Base-by-base conservation (phyloP, 495 filamentous ascomycete genomes). In the Bacidia gigantensis region DNA sequence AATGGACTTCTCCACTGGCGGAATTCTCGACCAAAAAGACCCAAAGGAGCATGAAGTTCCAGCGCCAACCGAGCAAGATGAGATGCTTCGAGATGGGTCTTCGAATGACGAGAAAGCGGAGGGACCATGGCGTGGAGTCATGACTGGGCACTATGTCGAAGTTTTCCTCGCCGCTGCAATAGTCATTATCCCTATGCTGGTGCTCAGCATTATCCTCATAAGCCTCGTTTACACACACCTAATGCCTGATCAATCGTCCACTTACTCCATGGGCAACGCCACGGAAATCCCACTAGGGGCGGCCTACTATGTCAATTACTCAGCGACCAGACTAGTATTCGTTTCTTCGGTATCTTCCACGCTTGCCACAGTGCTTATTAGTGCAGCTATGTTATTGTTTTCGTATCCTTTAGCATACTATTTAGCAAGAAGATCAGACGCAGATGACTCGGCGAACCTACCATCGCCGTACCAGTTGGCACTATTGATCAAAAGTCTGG, bases 231-330 rank as follows among this genome's bases (percentile, higher is more conserved):
- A 35, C 47, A 35, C 12, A 20, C 26, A 50, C 32, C 26, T 7
- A 23, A 50, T 50, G 47, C 26, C 12, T 35, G 29, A 50, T 26
- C 17, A 50, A n/a, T 18, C 22, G 5, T 50, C 47, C 24, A 35
- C 47, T 14, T 35, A 35, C 26, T 50, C 47, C 14, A 35, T 21
- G 17, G 47, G 20, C 10, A 38, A 18, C 32, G 5, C 18, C 26
- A 35, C 24, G 5, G 29, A 12, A 24, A 20, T 50, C 5, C 12
- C 47, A 0, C 32, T 50, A 3, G 47, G 47, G n/a, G 32, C 47
- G 18, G 47, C 47, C 25, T 38, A 29, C 26, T 50, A 50, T n/a
- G 29, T 50, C 11, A 22, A 50, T n/a, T 38, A 50, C 32, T 50
- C 47, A 26, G 26, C 47, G 14, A 50, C 47, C n/a, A 50, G 14